Base-by-base conservation (phyloP, 1,139 yeast genomes). In the Geotrichum carabidarum region DNA sequence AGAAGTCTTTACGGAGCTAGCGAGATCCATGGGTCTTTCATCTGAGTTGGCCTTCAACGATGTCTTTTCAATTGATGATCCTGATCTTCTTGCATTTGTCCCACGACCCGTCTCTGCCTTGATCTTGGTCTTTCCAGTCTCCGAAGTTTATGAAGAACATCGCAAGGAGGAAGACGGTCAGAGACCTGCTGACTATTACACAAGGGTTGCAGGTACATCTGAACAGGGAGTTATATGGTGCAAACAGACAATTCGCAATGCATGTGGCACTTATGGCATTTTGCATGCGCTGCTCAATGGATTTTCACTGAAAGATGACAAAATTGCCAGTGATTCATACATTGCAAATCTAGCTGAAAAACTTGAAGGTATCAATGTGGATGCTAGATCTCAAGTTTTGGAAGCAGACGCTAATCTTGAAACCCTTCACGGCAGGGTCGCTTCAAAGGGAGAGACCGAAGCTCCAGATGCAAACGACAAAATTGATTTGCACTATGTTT, bases 191-290 rank as follows among this genome's bases (percentile, higher is more conserved):
- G 47, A 57, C 5, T 61, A 65, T 36, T 64, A 67, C 44, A 63
- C 64, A 31, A 51, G 60, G 9, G 55, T 62, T n/a, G 58, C 67
- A 2, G 70, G 68, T 8, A 58, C 63, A 12, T 64, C 66, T 30
- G 66, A 69, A 8, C 63, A 65, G 47, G 62, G 63, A 11, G 66
- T 65, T 6, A 37, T 67, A 11, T 91, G 97, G 97, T 83, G 82
- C 64, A 82, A 81, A 59, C 99, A 93, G 65, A 83, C 93, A 1
- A 82, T 93, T 40, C 81, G 82, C 58, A 93, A 93, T 68, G 95
- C 96, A 0, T 93, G 99, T 72, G 99, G 99, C 4, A 78, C 94
- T 48, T 89, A 86, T 70, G 99, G 96, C 0, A 71, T 93, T 49
- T 71, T 93, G 34, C 98, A 93, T 65, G 76, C 87, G 0, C 70